These are phyloP conservation scores for Trichoderma simmonsii DNA, from an alignment of 2,329 filamentous ascomycete genomes.

Conservation along the genomic window DNA sequence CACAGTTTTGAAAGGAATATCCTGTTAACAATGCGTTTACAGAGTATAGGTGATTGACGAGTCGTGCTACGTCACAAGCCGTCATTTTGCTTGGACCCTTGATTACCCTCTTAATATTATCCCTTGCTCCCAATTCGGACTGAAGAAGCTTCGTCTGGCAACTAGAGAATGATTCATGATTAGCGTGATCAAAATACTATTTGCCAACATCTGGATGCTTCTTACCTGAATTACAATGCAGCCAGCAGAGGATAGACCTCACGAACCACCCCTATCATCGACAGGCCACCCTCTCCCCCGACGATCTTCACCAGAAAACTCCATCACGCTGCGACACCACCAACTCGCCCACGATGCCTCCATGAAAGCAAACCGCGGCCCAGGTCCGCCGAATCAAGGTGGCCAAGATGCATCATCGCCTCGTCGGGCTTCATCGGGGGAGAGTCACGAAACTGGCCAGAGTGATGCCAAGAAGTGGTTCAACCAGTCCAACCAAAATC, in stretches of 20 bases:
- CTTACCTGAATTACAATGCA: constrained; percentile 30
- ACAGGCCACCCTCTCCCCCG: constrained; percentile 43
- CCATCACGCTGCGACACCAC: constrained; percentile 48
- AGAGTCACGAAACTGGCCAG: constrained; percentile 46
- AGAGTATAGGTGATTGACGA: constrained; percentile 9
- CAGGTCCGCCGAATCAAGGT: constrained; percentile 22
- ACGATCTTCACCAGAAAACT: constrained; percentile 43
- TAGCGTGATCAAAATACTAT: not conserved
- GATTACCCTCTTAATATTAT: not conserved
- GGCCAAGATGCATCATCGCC: constrained; percentile 24
- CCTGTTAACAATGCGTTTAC: constrained; percentile 7
- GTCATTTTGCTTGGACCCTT: constrained; percentile 8
- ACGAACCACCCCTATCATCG: constrained; percentile 27
- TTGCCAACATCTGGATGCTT: not conserved
- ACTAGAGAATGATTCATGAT: not conserved
- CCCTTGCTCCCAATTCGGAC: not conserved
- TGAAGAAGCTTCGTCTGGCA: not conserved
- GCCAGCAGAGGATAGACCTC: constrained; percentile 25
- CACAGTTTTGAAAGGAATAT: not conserved
- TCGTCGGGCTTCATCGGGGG: constrained; percentile 45
- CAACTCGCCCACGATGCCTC: constrained; percentile 44
- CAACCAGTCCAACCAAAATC: constrained; percentile 51
- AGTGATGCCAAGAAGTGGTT: constrained; percentile 56
- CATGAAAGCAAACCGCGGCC: constrained; percentile 28
- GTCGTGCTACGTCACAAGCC: constrained; percentile 18